Conservation (phyloP, 2,329 filamentous ascomycete species). For the Botryotinia calthae region DNA sequence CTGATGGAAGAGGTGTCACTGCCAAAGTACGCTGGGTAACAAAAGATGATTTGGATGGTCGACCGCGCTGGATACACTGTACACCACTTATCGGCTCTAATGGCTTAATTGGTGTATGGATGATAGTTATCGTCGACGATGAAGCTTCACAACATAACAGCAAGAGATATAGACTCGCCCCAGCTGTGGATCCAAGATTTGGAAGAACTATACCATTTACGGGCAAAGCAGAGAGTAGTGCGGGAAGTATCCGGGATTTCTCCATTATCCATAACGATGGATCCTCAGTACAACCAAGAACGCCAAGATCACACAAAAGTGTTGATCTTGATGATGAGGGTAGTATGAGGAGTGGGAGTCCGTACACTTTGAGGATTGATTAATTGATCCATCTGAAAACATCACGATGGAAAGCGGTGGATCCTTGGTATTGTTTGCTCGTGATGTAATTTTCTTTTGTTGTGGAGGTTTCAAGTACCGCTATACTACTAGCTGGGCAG, state of each 20-base stretch:
- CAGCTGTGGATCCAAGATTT: constrained; percentile 36
- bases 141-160: constrained; percentile 41
- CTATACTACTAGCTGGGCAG: background rate
- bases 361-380: constrained; percentile 32
- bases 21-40: constrained; percentile 71
- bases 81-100: constrained; percentile 68
- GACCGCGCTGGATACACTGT: constrained; percentile 73
- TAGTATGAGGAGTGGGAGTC: constrained; percentile 29
- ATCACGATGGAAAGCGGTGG: background rate
- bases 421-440: background rate
- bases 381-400: constrained; percentile 6
- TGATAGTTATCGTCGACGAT: constrained; percentile 71
- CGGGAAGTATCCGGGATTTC: constrained; percentile 31
- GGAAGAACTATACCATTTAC: constrained; percentile 25
- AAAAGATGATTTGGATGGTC: constrained; percentile 49
- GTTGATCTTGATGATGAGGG: constrained; percentile 13
- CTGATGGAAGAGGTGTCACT: constrained; percentile 67
- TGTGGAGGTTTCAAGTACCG: background rate
- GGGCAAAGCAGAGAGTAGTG: constrained; percentile 23
- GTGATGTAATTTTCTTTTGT: background rate
- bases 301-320: constrained; percentile 22
- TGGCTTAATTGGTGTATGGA: constrained; percentile 72
- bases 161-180: constrained; percentile 33
- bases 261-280: constrained; percentile 27
- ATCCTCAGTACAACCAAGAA: background rate